Conservation (phyloP, 163 green algal species). For the Chloromonas sp. region DNA sequence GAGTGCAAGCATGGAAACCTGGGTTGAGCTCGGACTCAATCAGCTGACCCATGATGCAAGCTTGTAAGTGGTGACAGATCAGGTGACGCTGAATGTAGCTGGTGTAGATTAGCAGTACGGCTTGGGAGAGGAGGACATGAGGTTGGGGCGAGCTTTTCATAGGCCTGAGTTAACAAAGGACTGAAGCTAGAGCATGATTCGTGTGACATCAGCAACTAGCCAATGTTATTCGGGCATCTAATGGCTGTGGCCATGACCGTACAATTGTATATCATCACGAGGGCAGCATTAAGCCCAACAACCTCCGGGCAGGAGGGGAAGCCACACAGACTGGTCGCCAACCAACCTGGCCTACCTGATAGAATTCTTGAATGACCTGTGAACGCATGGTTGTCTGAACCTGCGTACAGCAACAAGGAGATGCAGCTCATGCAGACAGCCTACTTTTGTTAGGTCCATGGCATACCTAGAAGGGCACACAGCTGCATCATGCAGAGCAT, state of each 20-base stretch:
- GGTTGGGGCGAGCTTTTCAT: no score
- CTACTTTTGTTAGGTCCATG: background rate
- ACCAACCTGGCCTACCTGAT: constrained; percentile 30
- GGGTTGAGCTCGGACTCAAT: background rate
- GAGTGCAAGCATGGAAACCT: background rate
- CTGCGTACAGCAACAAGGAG: constrained; percentile 11
- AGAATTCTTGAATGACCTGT: constrained; percentile 58
- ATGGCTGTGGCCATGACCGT: no score
- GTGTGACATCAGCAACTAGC: no score
- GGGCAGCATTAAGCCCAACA: background rate
- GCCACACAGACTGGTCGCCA: no score
- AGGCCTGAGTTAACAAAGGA: no score
- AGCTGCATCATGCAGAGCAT: background rate
- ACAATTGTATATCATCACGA: no score
- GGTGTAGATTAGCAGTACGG: no score
- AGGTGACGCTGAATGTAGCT: no score
- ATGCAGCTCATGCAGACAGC: background rate
- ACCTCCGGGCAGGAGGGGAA: background rate
- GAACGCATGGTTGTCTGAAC: constrained; percentile 42
- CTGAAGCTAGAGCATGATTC: no score
- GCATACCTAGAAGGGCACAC: background rate
- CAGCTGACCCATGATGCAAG: background rate
- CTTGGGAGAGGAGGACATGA: no score
- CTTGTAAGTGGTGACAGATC: no score
- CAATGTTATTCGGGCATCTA: no score